Evolutionary conservation across 2,329 filamentous ascomycete species (phyloP), one percentile per base, ranked within the genome.

Genomic region (Neonectria punicea): DNA sequence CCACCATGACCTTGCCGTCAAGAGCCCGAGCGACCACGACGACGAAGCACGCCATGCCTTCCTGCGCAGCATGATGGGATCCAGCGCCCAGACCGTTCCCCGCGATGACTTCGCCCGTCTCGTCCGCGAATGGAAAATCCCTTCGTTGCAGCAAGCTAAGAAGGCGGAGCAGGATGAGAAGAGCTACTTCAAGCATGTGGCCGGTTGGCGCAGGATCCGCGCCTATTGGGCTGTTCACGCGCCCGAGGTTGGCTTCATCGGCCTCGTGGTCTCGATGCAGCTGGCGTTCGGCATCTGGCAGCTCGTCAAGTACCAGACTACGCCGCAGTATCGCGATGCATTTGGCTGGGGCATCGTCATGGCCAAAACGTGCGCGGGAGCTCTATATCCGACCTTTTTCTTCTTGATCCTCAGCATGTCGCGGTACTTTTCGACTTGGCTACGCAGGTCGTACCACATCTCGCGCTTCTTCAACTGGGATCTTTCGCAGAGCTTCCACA

Each of bases 331-430:
- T 62, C 81, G 82, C 16, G 80, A 79, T 14, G 86, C 82, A 0
- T 83, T 87, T 18, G 86, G 85, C 13, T 87, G 85, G 84, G 86
- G 86, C 6, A 81, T 86, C 8, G 83, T 86, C 4, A 71, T 89
- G 54, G 83, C 86, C 4, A 89, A 88, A 74, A 82, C 84, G 0
- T 83, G 79, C 47, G 85, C 86, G 10, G 87, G 87, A 4, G 82
- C 84, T 0, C 70, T 89, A 1, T 88, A 87, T 53, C 85, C 86
- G 18, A 87, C 85, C 1, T 81, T 89, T 61, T 88, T 88, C 76
- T 87, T 89, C 68, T 78, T 88, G 61, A 79, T 88, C 7, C 76
- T 88, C 5, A 87, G 84, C 70, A 89, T 88, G 86, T 87, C 84
- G 14, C 78, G 86, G 30, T 87, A 85, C 76, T 81, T 87, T 20